Base-by-base conservation (phyloP, 2,329 filamentous ascomycete species). In the Stemphylium vesicarium region DNA sequence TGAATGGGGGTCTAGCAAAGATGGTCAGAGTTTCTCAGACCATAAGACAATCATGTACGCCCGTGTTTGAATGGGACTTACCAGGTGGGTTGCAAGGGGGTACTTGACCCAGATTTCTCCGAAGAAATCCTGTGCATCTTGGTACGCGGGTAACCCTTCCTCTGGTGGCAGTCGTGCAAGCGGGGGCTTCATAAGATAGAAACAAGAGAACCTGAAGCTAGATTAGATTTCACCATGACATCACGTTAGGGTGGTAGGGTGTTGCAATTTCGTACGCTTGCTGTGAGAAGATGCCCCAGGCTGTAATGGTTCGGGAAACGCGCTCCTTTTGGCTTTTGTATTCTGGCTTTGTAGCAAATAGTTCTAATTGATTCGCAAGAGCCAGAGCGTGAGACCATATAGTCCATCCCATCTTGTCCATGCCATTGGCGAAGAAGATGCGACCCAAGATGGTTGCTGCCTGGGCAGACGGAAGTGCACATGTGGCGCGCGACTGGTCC, bases 61-160 rank as follows among this genome's bases (percentile, higher is more conserved):
- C 24, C 8, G 8, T 26, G 5, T 26, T 6, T 26, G 13, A 9
- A 16, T 4, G 9, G n/a, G 12, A 36, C 48, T 4, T 44, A 51
- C 38, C 39, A 50, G 3, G 7, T 50, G 24, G 39, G 31, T 22
- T 4, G 20, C 33, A 15, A 43, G 36, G 6, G 52, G 52, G 35
- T 51, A 50, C 40, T 35, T 50, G 24, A 55, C 39, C 40, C 52
- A 50, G 12, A 55, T 43, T 22, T 55, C 52, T 2, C 46, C 46
- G 24, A 43, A 55, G 33, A 50, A 45, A 11, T 13, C n/a, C 4
- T 31, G 16, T 15, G 45, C 39, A 15, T 37, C 13, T 38, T 9
- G 11, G 18, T 32, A 39, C 16, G 26, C 13, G 22, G 50, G 45
- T 9, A 45, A 41, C 8, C 12, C 26, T 20, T 40, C 32, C 2